Evolutionary conservation across 805 yeast genomes (phyloP).

Genomic region (Candida piceae): DNA sequence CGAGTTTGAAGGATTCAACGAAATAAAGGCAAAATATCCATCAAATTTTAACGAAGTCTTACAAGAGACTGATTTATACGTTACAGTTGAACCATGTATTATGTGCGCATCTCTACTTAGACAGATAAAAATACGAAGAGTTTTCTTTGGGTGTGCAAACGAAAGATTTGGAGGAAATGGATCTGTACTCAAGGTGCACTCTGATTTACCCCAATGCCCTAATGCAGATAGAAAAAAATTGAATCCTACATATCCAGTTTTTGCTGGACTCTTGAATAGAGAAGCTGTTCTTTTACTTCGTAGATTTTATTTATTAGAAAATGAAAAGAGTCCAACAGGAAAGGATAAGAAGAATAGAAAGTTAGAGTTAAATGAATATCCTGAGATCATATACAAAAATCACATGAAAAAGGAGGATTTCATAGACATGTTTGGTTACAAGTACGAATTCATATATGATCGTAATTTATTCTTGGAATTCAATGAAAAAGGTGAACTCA

Average conservation of each 20-base stretch:
- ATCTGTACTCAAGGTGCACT: slow-evolving; percentile 61
- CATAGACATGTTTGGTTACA: slow-evolving; percentile 42
- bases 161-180: slow-evolving; percentile 98
- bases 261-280: slow-evolving; percentile 73
- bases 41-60: slow-evolving; percentile 33
- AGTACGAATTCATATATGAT: slow-evolving; percentile 23
- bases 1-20: slow-evolving; percentile 76
- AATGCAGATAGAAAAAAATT: slow-evolving; percentile 7
- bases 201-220: slow-evolving; percentile 28
- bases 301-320: slow-evolving; percentile 79
- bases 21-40: slow-evolving; percentile 35
- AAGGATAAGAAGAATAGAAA: slow-evolving; percentile 66
- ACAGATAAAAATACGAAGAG: slow-evolving; percentile 68
- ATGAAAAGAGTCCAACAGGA: slow-evolving; percentile 79
- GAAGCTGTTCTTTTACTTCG: slow-evolving; percentile 82
- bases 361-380: slow-evolving; percentile 52
- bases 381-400: slow-evolving; percentile 49
- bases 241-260: slow-evolving; percentile 42
- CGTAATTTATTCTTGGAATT: slow-evolving; percentile 23
- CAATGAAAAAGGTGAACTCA: slow-evolving; percentile 11
- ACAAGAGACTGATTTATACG: slow-evolving; percentile 64
- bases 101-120: slow-evolving; percentile 94
- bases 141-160: slow-evolving; percentile 89
- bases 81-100: slow-evolving; percentile 95
- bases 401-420: slow-evolving; percentile 53